Conservation (phyloP, 306 rosid species). For the Quercus cerris region DNA sequence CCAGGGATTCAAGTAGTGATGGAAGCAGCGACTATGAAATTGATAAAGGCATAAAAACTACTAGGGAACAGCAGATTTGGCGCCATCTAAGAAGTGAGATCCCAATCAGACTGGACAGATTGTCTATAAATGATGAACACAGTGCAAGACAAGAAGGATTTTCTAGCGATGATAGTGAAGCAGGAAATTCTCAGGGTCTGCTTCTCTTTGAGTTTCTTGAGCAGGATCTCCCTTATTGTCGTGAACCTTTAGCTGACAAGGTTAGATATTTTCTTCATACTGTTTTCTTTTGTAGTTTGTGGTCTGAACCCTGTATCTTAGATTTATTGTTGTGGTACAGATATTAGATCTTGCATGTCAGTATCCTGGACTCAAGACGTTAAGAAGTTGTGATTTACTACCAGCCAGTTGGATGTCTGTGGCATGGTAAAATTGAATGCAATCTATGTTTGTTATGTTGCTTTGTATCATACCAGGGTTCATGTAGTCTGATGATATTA, state of each 20-base stretch:
- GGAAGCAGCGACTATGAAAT: constrained; percentile 75
- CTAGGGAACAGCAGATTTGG: constrained; percentile 28
- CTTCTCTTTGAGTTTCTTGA: constrained; percentile 75
- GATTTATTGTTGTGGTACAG: constrained; percentile 38
- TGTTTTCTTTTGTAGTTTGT: not conserved
- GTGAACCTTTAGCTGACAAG: constrained; percentile 85
- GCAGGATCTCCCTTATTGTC: constrained; percentile 73
- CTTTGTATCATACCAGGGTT: constrained; percentile 14
- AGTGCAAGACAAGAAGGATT: constrained; percentile 42
- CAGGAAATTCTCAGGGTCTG: constrained; percentile 44
- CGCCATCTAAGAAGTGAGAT: constrained; percentile 29
- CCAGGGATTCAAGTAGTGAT: constrained; percentile 76
- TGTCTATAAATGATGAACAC: constrained; percentile 44
- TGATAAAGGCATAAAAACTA: constrained; percentile 35
- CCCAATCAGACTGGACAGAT: constrained; percentile 32
- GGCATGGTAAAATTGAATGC: constrained; percentile 62
- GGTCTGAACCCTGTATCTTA: constrained; percentile 23
- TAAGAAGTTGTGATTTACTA: constrained; percentile 84
- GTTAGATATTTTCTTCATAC: constrained; percentile 34
- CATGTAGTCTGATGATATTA: constrained; percentile 25
- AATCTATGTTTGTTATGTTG: constrained; percentile 12
- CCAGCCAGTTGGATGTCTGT: constrained; percentile 88
- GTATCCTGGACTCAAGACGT: constrained; percentile 62
- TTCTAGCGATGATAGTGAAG: constrained; percentile 74
- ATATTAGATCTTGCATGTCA: constrained; percentile 66